Base-by-base conservation (phyloP, 1,284 basidiomycete species). In the Malassezia cuniculi region DNA sequence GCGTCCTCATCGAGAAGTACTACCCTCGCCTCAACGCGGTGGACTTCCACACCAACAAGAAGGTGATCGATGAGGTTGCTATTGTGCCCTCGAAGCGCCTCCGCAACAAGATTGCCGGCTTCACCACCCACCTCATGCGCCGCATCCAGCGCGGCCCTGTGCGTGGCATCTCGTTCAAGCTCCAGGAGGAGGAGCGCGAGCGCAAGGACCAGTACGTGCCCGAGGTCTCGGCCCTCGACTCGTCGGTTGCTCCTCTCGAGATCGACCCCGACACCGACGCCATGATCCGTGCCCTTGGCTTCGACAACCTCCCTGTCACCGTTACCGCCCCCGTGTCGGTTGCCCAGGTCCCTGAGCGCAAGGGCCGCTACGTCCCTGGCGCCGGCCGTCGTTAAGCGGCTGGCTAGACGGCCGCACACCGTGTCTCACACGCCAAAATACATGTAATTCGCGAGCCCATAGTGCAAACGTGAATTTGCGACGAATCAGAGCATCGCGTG, bases 121-220 rank as follows among this genome's bases (percentile, higher is more conserved):
- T 95, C 80, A 97, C 93, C 57, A 99, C 90, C 66, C 93, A 99
- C 72, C 76, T 99, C 70, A 99, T 99, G 93, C 95, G 89, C 78
- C 86, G 93, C 69, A 99, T 99, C 69, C 86, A 94, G 73, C 81
- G 81, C 57, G 90, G 90, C n/a, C 93, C 93, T 64, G 93, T 99
- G 55, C 86, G 89, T 65, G 93, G 93, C 68, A 97, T 99, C 72
- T 95, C 89, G 55, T 99, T 97, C 86, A 94, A 94, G 75, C 82
- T 99, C 59, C 93, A 99, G 72, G 93, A 97, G 71, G 93, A 99
- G 74, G 93, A 99, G 76, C 80, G 93, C 58, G 93, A 99, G 75
- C 77, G 90, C 69, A 97, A 97, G 54, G 63, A 66, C 52, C 59
- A 66, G 52, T 66, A 66, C 55, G 63, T 66, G 11, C 63, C 63